A percentile compares a stretch with the other conserved stretches of the same genome.
These are phyloP conservation scores for Boletus bicolor DNA, from an alignment of 768 basidiomycete genomes.

Conservation along the genomic window DNA sequence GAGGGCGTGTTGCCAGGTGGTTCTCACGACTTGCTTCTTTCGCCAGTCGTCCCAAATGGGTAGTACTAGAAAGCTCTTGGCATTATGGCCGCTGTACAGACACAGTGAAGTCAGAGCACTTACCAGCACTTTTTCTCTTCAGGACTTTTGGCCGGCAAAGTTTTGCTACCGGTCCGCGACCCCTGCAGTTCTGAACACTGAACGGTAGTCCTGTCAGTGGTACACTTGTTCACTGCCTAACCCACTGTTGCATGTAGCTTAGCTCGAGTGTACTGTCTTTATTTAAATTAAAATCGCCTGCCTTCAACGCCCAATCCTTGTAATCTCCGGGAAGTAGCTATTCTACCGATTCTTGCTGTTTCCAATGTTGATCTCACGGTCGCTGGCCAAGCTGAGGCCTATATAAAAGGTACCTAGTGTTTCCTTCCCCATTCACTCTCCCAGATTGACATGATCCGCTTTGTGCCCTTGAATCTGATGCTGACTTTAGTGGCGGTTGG, in stretches of 20 bases:
- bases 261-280: neutral
- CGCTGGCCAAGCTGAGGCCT: neutral
- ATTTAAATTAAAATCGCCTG: too few species aligned
- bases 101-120: neutral
- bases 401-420: neutral
- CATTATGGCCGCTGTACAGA: too few species aligned
- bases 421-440: neutral
- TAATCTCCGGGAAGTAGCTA: neutral
- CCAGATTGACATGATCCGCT: neutral
- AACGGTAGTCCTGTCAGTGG: neutral
- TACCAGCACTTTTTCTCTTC: neutral
- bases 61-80: too few species aligned
- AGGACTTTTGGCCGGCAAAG: neutral
- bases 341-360: neutral
- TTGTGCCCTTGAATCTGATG: neutral
- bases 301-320: neutral
- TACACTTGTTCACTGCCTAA: neutral
- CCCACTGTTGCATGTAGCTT: neutral
- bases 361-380: neutral
- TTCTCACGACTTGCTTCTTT: neutral
- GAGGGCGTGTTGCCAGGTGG: neutral
- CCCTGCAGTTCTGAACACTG: neutral
- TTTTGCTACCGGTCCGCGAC: neutral
- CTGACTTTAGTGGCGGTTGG: neutral
- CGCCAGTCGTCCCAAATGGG: neutral